These are phyloP conservation scores for Hibiscus syriacus DNA, from an alignment of 345 rosid species.

Conservation along the genomic window DNA sequence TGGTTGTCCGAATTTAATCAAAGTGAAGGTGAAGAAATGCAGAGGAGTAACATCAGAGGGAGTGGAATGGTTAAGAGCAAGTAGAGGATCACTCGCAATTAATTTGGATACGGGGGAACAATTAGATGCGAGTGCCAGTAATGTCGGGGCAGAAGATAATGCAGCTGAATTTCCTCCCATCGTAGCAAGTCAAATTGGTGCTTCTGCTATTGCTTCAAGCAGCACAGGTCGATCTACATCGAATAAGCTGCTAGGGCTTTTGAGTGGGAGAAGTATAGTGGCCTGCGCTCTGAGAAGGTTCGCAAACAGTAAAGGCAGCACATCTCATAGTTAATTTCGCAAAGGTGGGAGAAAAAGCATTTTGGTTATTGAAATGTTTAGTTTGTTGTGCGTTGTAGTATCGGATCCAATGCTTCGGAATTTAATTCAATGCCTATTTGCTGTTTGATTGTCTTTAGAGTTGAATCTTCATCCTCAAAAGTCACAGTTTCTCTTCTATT, in stretches of 20 bases:
- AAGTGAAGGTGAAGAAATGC: conserved; percentile 81
- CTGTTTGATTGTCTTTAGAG: conserved; percentile 24
- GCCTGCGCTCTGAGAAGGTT: conserved; percentile 77
- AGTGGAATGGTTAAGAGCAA: conserved; percentile 40
- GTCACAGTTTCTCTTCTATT: neutral
- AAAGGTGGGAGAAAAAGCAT: neutral
- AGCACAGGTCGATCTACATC: conserved; percentile 47
- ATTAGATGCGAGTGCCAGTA: conserved; percentile 42
- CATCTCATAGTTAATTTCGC: conserved; percentile 28
- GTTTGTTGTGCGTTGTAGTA: conserved; percentile 22
- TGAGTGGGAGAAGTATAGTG: conserved; percentile 59
- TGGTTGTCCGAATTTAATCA: conserved; percentile 75
- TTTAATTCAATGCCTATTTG: conserved; percentile 23
- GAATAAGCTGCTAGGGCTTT: conserved; percentile 55
- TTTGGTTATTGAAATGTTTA: conserved; percentile 11
- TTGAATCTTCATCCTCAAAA: conserved; percentile 22
- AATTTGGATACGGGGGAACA: conserved; percentile 53
- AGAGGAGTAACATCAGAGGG: conserved; percentile 51
- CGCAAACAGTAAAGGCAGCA: conserved; percentile 36
- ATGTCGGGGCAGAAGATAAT: conserved; percentile 46
- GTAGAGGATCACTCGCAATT: conserved; percentile 44
- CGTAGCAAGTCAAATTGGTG: neutral
- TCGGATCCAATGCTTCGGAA: conserved; percentile 23
- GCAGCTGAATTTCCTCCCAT: conserved; percentile 32
- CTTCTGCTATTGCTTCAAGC: conserved; percentile 33